Evolutionary conservation across 371 early-diverging fungal genomes (phyloP), one percentile per base, ranked within the genome.

Genomic region (Vairimorpha necatrix): DNA sequence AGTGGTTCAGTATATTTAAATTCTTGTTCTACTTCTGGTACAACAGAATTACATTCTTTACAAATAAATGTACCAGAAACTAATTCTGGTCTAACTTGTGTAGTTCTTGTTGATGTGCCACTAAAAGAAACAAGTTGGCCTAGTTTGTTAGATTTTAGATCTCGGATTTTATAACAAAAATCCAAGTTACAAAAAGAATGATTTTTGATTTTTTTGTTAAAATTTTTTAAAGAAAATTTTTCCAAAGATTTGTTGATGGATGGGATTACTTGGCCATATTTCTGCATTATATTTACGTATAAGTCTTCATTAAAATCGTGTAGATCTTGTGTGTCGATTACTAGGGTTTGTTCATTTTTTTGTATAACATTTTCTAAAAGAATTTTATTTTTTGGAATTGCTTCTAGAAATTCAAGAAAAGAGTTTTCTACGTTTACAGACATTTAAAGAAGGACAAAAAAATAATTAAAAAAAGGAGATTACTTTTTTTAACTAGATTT

Each of bases 41-140:
- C 88, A n/a, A 91, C 76, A 18, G 90, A 87, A 26, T 88, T 88
- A 85, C 99, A 98, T 62, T 91, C 90, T 61, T 87, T 85, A 86
- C 99, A 99, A 30, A 88, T 87, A 86, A 98, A 97, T 11, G 93
- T 89, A 26, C 94, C 98, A 75, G 86, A 88, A 24, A 92, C 68
- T 22, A 99, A 88, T 86, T 98, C 99, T 22, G 99, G 99, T 26
- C 95, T 87, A 11, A 98, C 95, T 83, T 96, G 95, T 32, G 93
- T 91, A 0, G 96, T 95, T 30, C 99, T 87, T 7, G 99, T 99
- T 2, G 96, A 95, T 2, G 97, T 96, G 39, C 97, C 98, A 60
- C 89, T 89, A 66, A 97, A 88, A 46, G 90, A 87, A 50, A 91
- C 85, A 61, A 98, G 88, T 58, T 90, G 86, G n/a, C 94, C 95